Evolutionary conservation across 163 green algal species (phyloP), one percentile per base, ranked within the genome.

Genomic region (Prototheca stagnorum): DNA sequence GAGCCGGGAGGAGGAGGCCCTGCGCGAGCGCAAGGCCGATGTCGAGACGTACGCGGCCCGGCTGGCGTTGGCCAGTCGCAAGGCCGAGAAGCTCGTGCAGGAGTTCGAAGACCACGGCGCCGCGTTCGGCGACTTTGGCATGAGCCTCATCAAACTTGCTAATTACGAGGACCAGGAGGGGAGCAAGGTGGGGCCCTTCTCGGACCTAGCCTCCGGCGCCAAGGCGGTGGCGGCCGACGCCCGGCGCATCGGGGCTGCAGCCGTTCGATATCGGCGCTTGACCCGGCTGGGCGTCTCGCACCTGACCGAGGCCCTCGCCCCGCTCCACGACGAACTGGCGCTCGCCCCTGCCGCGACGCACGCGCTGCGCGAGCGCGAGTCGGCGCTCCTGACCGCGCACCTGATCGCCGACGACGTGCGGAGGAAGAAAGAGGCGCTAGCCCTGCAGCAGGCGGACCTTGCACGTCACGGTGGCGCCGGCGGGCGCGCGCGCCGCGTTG

Each of bases 111-210:
- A 70, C 28, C 29, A 5, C 7, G 12, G 5, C 21, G 15, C 40
- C 34, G 63, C 62, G 7, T 53, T 70, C 15, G 73, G 73, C 31
- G 73, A 82, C 40, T 31, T 78, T 15, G 73, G 73, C 6, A 59
- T 79, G 16, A 47, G 54, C 2, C 24, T 75, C 8, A 63, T 78
- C 17, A 65, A 65, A 33, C 40, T 75, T 24, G 64, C 43, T 22
- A 71, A 72, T 55, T 79, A 62, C 42, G 66, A 82, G 52, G 73
- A 76, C 26, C 57, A 68, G 34, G 58, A 68, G 39, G 62, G 62
- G 3, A 39, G 25, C 14, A 36, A 43, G 20, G 55, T 28, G n/a
- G 66, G 69, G 12, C 34, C 39, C 20, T 79, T 79, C 53, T 72
- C 51, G 1, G 55, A 68, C 28, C 46, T 60, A 9, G 58, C 44